Percentiles rank a stretch among this genome's conserved stretches.
Conservation (phyloP, 257 asterid genomes). For the Leonotis leonurus region DNA sequence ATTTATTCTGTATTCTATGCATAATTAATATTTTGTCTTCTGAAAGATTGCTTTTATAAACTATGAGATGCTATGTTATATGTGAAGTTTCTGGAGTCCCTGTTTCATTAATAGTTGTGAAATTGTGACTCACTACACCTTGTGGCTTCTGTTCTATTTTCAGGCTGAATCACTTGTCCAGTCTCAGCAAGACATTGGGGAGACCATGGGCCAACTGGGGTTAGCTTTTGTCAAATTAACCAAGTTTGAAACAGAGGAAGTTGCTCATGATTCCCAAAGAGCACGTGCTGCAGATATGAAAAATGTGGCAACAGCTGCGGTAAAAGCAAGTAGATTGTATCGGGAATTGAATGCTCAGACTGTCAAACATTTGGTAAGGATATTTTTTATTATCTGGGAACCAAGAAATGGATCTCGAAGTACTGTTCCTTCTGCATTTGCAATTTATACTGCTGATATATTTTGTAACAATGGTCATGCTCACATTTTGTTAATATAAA, state of each 20-base stretch:
- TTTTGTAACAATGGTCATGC: not conserved
- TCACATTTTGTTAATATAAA: constrained; percentile 11
- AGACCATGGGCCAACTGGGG: constrained; percentile 92
- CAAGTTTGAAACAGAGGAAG: constrained; percentile 90
- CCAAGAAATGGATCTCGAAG: not conserved
- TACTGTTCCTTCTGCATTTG: not conserved
- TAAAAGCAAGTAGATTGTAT: constrained; percentile 92
- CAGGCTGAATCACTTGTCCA: constrained; percentile 95
- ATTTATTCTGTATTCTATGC: too few species aligned
- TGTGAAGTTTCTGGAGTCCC: not conserved
- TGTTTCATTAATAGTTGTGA: not conserved
- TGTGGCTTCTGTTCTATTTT: constrained; percentile 16
- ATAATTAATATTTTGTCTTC: too few species aligned
- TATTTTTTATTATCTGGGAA: constrained; percentile 1
- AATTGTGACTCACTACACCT: not conserved
- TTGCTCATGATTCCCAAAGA: constrained; percentile 78
- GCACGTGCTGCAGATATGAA: constrained; percentile 78
- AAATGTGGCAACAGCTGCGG: constrained; percentile 93
- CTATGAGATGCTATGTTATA: not conserved
- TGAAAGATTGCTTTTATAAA: not conserved
- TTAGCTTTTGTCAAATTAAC: constrained; percentile 86
- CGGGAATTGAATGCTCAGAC: constrained; percentile 90
- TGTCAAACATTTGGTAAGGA: constrained; percentile 82
- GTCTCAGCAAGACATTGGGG: constrained; percentile 95
- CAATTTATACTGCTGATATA: constrained; percentile 6